Evolutionary conservation across 768 basidiomycete species (phyloP), one percentile per base, ranked within the genome.

Genomic region (Trametes maxima): DNA sequence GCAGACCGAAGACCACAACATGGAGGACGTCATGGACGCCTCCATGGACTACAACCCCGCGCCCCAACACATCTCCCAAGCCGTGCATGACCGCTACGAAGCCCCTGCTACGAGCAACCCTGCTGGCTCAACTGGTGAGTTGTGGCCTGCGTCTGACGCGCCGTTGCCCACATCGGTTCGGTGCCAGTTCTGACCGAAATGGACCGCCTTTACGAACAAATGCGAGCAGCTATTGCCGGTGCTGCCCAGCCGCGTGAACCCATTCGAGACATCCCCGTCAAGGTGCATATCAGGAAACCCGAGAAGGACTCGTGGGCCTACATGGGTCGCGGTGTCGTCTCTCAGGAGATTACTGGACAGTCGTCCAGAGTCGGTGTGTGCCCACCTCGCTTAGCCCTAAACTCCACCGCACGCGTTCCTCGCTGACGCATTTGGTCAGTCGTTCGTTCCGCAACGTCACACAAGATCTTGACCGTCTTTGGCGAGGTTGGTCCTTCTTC

Each of bases 221-320:
- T 64, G 66, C 59, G 63, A 47, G 57, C 62, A 52, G 53, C 56
- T 24, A 51, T 67, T n/a, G 66, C 63, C 35, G 35, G 45, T 37
- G 49, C 54, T 22, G 37, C 59, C n/a, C 66, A 64, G 42, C 52
- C 52, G 12, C 63, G 63, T 22, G 63, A 64, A 42, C 65, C 62
- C 17, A 62, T 64, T 46, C 85, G 87, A 54, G 90, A 93, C 59
- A 83, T 93, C 60, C 83, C 89, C 60, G 92, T 93, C 60, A 92
- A 93, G 72, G 90, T 94, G 19, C 92, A 93, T 68, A 88, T 92
- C 65, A 81, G 92, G 64, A 79, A 85, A 66, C 87, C 91, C 37
- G 91, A 92, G 57, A 84, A 78, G 69, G 92, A 93, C 72, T 82
- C 87, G 17, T 93, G 92, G 92, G 78, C 84, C 25, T 94, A 93